Evolutionary conservation across 345 rosid genomes (phyloP), one percentile per base, ranked within the genome.

Genomic region (Salix udensis): DNA sequence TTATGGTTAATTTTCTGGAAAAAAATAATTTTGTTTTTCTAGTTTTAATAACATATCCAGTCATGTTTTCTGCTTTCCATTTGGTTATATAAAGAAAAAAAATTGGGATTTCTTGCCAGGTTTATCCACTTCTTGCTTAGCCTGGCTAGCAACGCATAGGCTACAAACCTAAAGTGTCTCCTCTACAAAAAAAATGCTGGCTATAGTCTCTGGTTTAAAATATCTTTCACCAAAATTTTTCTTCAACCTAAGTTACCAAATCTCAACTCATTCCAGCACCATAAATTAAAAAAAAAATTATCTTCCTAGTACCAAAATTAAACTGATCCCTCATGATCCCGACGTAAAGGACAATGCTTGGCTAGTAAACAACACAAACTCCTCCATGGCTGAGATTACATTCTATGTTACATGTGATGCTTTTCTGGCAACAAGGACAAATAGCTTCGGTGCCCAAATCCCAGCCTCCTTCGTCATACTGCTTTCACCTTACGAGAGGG

Each of bases 401-500:
- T 37, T 36, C 68, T 78, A 79, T 46, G 77, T 71, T 79, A 77
- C 81, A 62, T 15, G 76, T 9, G 50, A 65, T 11, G 53, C 42
- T 53, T 53, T 46, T 70, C 67, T n/a, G 18, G 7, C 30, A 28
- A 71, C 42, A 34, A 53, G 4, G 44, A 71, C 11, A 34, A 2
- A 69, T 28, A 30, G 40, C 23, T 71, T 23, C 28, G 39, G 46
- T 37, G 74, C 73, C 55, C 50, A 39, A 39, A 34, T n/a, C 36
- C 65, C 13, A 6, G 46, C 72, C 58, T 46, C 78, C 2, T 7
- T 36, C 46, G 1, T 88, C 86, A 95, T 72, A 90, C 89, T 34
- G 90, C 82, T 86, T 93, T 95, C 75, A 88, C 87, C 88, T 88
- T 95, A 23, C 97, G 94, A 9, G 98, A 91, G 61, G 96, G 89